These are phyloP conservation scores for Yamadazyma atlantica DNA, from an alignment of 1,139 yeast species.

Conservation along the genomic window DNA sequence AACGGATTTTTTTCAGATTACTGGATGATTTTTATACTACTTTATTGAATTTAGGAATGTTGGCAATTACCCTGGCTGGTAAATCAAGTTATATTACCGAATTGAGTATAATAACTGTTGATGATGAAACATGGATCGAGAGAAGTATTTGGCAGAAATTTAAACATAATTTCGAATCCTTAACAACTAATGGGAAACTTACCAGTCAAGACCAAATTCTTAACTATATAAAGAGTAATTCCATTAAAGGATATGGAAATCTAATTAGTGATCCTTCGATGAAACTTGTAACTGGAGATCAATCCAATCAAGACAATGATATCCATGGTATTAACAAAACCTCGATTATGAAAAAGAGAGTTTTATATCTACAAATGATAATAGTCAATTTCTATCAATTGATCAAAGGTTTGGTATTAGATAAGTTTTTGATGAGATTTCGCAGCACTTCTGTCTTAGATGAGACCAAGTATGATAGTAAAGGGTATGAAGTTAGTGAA, in stretches of 20 bases:
- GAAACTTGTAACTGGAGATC: slow-evolving; percentile 23
- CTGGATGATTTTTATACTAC: slow-evolving; percentile 69
- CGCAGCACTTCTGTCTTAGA: background rate
- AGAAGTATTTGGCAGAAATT: slow-evolving; percentile 26
- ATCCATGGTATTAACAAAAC: slow-evolving; percentile 10
- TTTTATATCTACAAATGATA: slow-evolving; percentile 19
- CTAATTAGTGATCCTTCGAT: slow-evolving; percentile 30
- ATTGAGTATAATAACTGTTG: slow-evolving; percentile 47
- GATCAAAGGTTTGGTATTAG: slow-evolving; percentile 20
- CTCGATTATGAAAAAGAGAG: slow-evolving; percentile 25
- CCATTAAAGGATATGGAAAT: slow-evolving; percentile 32
- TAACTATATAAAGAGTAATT: slow-evolving; percentile 18
- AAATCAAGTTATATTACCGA: slow-evolving; percentile 66
- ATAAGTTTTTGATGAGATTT: slow-evolving; percentile 8
- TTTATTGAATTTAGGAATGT: slow-evolving; percentile 56
- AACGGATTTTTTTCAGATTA: slow-evolving; percentile 23
- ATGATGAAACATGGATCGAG: slow-evolving; percentile 63
- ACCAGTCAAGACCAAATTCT: slow-evolving; percentile 6
- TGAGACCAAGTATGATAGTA: slow-evolving; percentile 6
- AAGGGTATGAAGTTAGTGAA: slow-evolving; percentile 19
- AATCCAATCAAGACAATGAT: slow-evolving; percentile 3
- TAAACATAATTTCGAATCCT: slow-evolving; percentile 5
- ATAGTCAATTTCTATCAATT: slow-evolving; percentile 24
- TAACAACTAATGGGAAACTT: background rate
- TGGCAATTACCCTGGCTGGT: slow-evolving; percentile 67